These are phyloP conservation scores for Erysiphe neolycopersici DNA, from an alignment of 2,329 filamentous ascomycete genomes.

Conservation along the genomic window DNA sequence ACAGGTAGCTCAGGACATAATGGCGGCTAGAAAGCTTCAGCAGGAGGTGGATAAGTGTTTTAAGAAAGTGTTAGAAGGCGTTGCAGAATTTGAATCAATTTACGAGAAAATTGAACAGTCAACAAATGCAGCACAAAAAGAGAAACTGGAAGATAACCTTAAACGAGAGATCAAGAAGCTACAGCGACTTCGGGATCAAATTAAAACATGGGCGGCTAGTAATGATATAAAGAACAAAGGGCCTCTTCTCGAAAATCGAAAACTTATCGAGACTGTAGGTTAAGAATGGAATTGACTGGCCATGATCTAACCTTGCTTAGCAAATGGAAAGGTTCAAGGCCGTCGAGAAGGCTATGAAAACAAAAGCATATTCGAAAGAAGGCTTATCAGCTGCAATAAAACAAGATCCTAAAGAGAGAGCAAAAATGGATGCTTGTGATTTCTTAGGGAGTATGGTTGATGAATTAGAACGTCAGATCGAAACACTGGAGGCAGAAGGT, in stretches of 20 bases:
- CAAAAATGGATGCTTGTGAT: slow-evolving; percentile 66
- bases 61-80: slow-evolving; percentile 91
- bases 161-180: slow-evolving; percentile 99
- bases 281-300: slow-evolving; percentile 1
- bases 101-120: slow-evolving; percentile 95
- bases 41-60: slow-evolving; percentile 99
- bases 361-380: slow-evolving; percentile 97
- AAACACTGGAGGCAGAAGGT: slow-evolving; percentile 70
- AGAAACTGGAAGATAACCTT: slow-evolving; percentile 91
- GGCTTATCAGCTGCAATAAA: slow-evolving; percentile 76
- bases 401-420: slow-evolving; percentile 91
- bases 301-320: slow-evolving; percentile 22
- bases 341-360: slow-evolving; percentile 99
- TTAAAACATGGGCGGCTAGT: slow-evolving; percentile 96
- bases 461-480: slow-evolving; percentile 80
- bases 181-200: slow-evolving; percentile 87
- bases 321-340: slow-evolving; percentile 99
- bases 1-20: slow-evolving; percentile 19
- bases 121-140: slow-evolving; percentile 80
- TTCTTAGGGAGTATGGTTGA: slow-evolving; percentile 75
- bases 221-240: slow-evolving; percentile 99
- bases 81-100: slow-evolving; percentile 74
- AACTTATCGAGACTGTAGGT: slow-evolving; percentile 84
- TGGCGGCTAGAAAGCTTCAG: slow-evolving; percentile 89
- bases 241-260: slow-evolving; percentile 75